Percentiles rank a stretch among this genome's conserved stretches.
phyloP scores from a whole-genome alignment of 257 asterid genomes.

The Salvia splendens region DNA sequence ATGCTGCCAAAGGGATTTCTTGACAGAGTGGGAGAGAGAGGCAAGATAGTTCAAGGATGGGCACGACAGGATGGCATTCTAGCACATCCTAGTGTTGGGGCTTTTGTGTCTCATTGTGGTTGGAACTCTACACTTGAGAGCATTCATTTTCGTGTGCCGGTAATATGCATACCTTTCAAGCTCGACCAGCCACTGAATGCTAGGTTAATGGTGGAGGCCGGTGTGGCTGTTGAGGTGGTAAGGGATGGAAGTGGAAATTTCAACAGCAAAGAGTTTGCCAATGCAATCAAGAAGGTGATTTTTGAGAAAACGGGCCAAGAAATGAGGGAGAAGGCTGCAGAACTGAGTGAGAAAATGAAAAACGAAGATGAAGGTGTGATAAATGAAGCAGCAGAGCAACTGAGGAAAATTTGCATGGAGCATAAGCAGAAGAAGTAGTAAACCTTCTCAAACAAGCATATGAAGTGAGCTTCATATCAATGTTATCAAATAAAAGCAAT shows the following conservation, averaged over 20 bases:
- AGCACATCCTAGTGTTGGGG: slow-evolving; percentile 26
- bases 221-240: slow-evolving; percentile 30
- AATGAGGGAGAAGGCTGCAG: slow-evolving; percentile 26
- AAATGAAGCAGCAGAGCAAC: slow-evolving; percentile 17
- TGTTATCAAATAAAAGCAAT: background rate
- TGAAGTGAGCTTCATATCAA: background rate
- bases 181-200: slow-evolving; percentile 36
- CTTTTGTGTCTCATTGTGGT: slow-evolving; percentile 46
- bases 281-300: too few species aligned
- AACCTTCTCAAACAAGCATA: background rate
- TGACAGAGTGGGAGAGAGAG: slow-evolving; percentile 38
- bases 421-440: background rate
- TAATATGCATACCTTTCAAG: slow-evolving; percentile 39
- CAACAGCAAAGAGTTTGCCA: too few species aligned
- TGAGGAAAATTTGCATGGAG: slow-evolving; percentile 28
- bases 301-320: slow-evolving; percentile 25
- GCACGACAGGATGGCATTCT: slow-evolving; percentile 46
- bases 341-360: slow-evolving; percentile 35
- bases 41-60: too few species aligned
- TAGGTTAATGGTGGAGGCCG: slow-evolving; percentile 39
- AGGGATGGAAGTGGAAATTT: too few species aligned
- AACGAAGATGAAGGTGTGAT: slow-evolving; percentile 26
- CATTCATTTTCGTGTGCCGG: slow-evolving; percentile 41
- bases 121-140: slow-evolving; percentile 44
- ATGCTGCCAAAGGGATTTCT: slow-evolving; percentile 44